Evolutionary conservation across 352 stramenopile species (phyloP).

Genomic region (Pelagophyceae sp.): DNA sequence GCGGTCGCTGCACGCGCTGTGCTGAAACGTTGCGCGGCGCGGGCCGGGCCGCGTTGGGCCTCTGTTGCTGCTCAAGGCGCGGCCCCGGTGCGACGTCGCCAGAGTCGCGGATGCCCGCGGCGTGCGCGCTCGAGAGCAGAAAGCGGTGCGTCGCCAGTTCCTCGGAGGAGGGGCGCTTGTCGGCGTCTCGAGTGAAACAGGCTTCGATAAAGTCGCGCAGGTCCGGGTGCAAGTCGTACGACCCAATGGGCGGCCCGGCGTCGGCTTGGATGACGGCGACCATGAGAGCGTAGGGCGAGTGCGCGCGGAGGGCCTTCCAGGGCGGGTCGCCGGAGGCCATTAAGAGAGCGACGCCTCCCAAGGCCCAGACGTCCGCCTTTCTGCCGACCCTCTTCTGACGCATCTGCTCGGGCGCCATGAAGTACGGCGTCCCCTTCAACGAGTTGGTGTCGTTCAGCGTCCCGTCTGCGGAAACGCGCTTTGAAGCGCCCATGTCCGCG

Average conservation of each 20-base stretch:
- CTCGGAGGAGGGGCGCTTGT: constrained; percentile 37
- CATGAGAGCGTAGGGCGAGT: constrained; percentile 59
- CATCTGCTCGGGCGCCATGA: constrained; percentile 84
- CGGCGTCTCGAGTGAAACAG: constrained; percentile 49
- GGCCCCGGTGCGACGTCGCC: too few species aligned
- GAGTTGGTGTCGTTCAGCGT: constrained; percentile 41
- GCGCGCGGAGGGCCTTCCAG: constrained; percentile 66
- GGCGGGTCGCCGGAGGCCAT: constrained; percentile 61
- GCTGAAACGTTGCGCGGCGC: too few species aligned
- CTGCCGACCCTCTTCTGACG: constrained; percentile 65
- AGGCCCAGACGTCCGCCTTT: constrained; percentile 66
- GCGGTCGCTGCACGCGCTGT: too few species aligned
- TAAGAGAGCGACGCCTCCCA: constrained; percentile 62
- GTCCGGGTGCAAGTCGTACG: not conserved
- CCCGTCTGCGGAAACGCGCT: constrained; percentile 35
- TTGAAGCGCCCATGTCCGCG: constrained; percentile 82
- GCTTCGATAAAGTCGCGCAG: constrained; percentile 39
- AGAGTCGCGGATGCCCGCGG: too few species aligned
- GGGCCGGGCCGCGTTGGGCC: too few species aligned
- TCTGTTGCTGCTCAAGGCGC: too few species aligned
- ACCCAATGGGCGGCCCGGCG: constrained; percentile 15
- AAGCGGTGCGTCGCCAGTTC: constrained; percentile 42
- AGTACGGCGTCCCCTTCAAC: constrained; percentile 71
- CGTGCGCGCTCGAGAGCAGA: too few species aligned
- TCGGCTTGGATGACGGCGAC: constrained; percentile 34